Evolutionary conservation across 805 yeast genomes (phyloP), one percentile per base, ranked within the genome.

Genomic region (Monosporozyma servazzii): DNA sequence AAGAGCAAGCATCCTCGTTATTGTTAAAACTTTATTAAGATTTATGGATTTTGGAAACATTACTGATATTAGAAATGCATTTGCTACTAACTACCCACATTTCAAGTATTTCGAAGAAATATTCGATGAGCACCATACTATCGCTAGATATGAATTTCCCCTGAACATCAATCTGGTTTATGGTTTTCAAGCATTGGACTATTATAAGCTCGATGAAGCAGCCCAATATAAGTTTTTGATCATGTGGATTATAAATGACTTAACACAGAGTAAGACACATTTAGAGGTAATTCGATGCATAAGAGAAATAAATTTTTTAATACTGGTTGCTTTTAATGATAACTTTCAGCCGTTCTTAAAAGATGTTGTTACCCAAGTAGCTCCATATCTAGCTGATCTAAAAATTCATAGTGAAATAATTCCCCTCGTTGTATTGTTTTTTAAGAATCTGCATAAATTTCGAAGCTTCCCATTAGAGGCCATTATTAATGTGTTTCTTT

Each of bases 231-330:
- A 48, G 8, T 49, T 58, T 42, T 25, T 63, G 5, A 43, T 59
- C 5, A 36, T 53, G 7, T 60, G 62, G 57, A 47, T 58, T 17
- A 33, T 62, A 9, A 47, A 53, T 8, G 66, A 64, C 20, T 49
- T 64, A 9, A 59, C 56, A 30, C 21, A 36, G 1, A 40, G 58
- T 2, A 37, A 21, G 7, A 39, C 50, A 18, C 3, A 15, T 1
- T 42, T 50, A n/a, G 58, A 56, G 30, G 50, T 51, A 20, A n/a
- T 58, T 2, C 46, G 50, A 33, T 55, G 53, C 15, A 13, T 63
- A 3, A 51, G 67, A n/a, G 59, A 56, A 27, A 21, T 63, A 15
- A 58, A 59, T 40, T 47, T 50, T 7, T 9, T 62, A 4, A 20
- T 63, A 5, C 45, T 59, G 1, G 8, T 57, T 2, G 57, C 48